Evolutionary conservation across 306 rosid species (phyloP).

Genomic region (Myrica gale): DNA sequence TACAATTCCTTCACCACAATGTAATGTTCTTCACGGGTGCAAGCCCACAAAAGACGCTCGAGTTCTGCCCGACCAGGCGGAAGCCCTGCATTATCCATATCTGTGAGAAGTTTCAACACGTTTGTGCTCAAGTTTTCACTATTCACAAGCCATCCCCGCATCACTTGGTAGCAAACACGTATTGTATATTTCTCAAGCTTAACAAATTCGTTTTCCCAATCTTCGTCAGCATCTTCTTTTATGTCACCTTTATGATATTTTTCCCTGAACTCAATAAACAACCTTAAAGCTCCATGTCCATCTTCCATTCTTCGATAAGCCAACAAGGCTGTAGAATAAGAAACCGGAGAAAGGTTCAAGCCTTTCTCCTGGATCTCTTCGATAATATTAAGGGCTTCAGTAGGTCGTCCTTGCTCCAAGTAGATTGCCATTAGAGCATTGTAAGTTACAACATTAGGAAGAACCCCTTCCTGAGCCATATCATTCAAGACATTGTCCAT

Average conservation of each 20-base stretch:
- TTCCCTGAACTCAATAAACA: constrained; percentile 64
- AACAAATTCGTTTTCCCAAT: constrained; percentile 64
- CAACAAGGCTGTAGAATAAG: constrained; percentile 74
- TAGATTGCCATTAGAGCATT: constrained; percentile 77
- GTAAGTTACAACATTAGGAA: constrained; percentile 70
- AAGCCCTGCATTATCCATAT: constrained; percentile 72
- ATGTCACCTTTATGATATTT: constrained; percentile 62
- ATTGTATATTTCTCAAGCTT: constrained; percentile 69
- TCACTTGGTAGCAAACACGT: constrained; percentile 87
- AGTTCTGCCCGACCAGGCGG: constrained; percentile 53
- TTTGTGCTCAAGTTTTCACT: constrained; percentile 43
- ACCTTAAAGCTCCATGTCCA: constrained; percentile 68
- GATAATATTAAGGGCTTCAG: constrained; percentile 59
- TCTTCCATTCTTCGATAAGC: constrained; percentile 82
- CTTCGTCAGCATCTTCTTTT: constrained; percentile 49
- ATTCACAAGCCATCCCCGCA: constrained; percentile 83
- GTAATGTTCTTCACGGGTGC: constrained; percentile 80
- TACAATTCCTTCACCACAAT: constrained; percentile 77
- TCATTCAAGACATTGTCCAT: constrained; percentile 59
- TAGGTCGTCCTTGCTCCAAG: constrained; percentile 57
- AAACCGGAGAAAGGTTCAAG: constrained; percentile 57
- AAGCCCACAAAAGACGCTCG: constrained; percentile 86
- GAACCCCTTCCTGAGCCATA: constrained; percentile 64
- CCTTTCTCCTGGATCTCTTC: constrained; percentile 66
- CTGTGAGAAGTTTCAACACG: constrained; percentile 59